These are phyloP conservation scores for Endocalyx cinctus DNA, from an alignment of 2,329 filamentous ascomycete genomes.

Conservation along the genomic window DNA sequence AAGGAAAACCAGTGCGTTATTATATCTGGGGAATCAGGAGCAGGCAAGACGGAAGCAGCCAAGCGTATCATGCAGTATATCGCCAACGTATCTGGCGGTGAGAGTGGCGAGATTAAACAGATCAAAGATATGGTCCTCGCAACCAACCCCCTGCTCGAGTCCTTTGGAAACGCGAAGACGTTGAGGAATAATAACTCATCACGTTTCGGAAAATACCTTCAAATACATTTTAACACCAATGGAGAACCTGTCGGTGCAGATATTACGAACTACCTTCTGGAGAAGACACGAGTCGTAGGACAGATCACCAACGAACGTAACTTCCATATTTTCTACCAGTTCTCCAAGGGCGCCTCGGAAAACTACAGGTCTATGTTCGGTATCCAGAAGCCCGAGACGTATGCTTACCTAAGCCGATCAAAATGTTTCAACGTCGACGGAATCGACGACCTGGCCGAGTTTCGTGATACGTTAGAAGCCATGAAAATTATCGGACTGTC, in stretches of 20 bases:
- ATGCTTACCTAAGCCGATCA: constrained; percentile 87
- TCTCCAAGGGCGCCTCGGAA: constrained; percentile 88
- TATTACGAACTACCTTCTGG: constrained; percentile 95
- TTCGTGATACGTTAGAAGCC: constrained; percentile 82
- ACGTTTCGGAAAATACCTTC: constrained; percentile 95
- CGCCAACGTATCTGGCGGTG: constrained; percentile 87
- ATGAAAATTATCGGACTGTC: constrained; percentile 91
- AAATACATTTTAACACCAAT: constrained; percentile 88
- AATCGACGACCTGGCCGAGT: constrained; percentile 88
- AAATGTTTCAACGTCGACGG: constrained; percentile 93
- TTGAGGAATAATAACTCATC: constrained; percentile 98
- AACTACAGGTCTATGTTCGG: constrained; percentile 85
- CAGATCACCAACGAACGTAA: constrained; percentile 95
- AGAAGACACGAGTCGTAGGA: constrained; percentile 91
- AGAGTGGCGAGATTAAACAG: constrained; percentile 82
- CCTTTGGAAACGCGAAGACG: constrained; percentile 97
- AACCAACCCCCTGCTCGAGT: constrained; percentile 94
- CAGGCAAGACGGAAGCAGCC: constrained; percentile 96
- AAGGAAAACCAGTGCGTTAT: constrained; percentile 99
- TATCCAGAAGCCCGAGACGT: constrained; percentile 85
- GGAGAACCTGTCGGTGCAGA: constrained; percentile 94
- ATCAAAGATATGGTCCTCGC: constrained; percentile 99
- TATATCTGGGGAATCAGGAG: constrained; percentile 96
- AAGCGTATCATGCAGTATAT: constrained; percentile 99
- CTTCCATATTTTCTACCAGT: constrained; percentile 99